phyloP scores from a whole-genome alignment of 306 rosid genomes.

The Boehmeria nivea region DNA sequence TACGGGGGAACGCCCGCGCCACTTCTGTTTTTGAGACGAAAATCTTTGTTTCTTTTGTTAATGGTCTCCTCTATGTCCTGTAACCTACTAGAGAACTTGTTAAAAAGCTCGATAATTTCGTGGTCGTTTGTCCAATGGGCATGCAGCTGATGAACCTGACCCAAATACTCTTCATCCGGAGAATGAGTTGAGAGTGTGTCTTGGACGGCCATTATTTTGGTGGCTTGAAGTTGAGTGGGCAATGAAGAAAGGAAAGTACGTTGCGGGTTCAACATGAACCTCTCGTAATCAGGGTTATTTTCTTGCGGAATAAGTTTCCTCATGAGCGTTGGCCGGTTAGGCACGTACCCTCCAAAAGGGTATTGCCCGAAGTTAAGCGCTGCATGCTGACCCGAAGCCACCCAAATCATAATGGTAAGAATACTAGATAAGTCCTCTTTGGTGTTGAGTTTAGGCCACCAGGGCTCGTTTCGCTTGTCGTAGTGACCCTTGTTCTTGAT shows the following conservation, averaged over 20 bases:
- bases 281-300: slow-evolving; percentile 48
- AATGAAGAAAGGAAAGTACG: slow-evolving; percentile 62
- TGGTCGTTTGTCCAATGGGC: slow-evolving; percentile 64
- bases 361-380: slow-evolving; percentile 96
- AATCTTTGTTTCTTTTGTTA: slow-evolving; percentile 56
- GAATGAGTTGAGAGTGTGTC: slow-evolving; percentile 90
- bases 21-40: slow-evolving; percentile 52
- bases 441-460: slow-evolving; percentile 88
- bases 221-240: slow-evolving; percentile 96
- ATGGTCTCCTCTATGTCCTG: slow-evolving; percentile 79
- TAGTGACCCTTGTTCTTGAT: slow-evolving; percentile 72
- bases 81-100: slow-evolving; percentile 51
- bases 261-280: slow-evolving; percentile 68
- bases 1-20: slow-evolving; percentile 96
- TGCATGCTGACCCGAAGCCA: slow-evolving; percentile 94
- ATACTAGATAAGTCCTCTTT: slow-evolving; percentile 61
- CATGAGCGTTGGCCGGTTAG: slow-evolving; percentile 85
- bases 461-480: slow-evolving; percentile 73
- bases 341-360: slow-evolving; percentile 93
- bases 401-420: slow-evolving; percentile 77
- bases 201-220: slow-evolving; percentile 98
- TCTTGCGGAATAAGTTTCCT: slow-evolving; percentile 82
- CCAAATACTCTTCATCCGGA: slow-evolving; percentile 94
- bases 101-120: slow-evolving; percentile 35
- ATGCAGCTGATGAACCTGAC: slow-evolving; percentile 55